Conservation (phyloP, 768 basidiomycete genomes). For the Pleurotus platypus region DNA sequence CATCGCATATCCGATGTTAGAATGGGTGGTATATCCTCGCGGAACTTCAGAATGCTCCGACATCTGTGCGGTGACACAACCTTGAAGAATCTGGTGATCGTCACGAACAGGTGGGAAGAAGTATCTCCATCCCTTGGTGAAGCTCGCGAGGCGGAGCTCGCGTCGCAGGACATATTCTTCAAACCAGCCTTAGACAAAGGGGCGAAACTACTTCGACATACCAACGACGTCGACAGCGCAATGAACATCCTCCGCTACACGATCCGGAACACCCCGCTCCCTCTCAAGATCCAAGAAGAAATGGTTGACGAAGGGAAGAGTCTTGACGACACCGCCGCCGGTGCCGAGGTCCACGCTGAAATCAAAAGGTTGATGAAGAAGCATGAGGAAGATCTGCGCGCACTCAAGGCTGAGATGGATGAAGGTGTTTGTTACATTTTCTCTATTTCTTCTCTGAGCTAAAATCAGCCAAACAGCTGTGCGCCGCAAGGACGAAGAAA, state of each 20-base stretch:
- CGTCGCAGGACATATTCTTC: background rate
- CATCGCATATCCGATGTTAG: constrained; percentile 34
- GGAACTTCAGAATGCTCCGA: constrained; percentile 40
- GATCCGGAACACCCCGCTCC: constrained; percentile 33
- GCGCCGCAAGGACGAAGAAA: constrained; percentile 31
- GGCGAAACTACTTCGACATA: background rate
- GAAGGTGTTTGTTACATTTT: constrained; percentile 8
- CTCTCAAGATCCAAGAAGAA: constrained; percentile 53
- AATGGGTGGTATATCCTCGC: constrained; percentile 31
- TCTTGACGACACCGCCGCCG: constrained; percentile 50
- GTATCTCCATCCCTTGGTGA: constrained; percentile 27
- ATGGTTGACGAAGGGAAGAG: constrained; percentile 45
- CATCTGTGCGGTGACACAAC: constrained; percentile 38
- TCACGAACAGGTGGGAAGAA: constrained; percentile 41
- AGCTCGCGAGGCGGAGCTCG: constrained; percentile 3
- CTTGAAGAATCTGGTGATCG: constrained; percentile 38
- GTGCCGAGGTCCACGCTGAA: constrained; percentile 49
- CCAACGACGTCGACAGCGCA: background rate
- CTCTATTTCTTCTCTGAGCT: too few relatives aligned
- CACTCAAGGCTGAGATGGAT: constrained; percentile 44
- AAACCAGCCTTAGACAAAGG: constrained; percentile 3
- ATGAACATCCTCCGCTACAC: constrained; percentile 21
- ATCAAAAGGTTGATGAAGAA: constrained; percentile 41
- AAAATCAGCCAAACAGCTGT: background rate
- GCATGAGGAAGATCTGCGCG: constrained; percentile 43